phyloP scores from a whole-genome alignment of 305 asterid genomes.

The Fraxinus sp. region DNA sequence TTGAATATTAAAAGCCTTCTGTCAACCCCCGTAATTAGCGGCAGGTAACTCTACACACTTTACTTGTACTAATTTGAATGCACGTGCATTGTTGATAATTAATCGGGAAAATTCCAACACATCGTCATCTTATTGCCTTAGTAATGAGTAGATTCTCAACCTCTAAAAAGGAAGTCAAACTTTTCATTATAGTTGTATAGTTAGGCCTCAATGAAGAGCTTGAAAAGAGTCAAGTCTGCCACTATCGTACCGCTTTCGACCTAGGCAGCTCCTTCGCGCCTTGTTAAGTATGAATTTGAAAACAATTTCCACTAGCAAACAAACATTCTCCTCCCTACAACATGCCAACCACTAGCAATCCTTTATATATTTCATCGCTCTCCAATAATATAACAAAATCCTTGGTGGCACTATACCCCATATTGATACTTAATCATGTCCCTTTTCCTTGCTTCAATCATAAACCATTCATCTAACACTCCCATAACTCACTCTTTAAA shows the following conservation, averaged over 20 bases:
- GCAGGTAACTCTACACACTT: not conserved
- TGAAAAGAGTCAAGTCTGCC: not conserved
- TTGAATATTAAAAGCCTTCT: conserved; percentile 3
- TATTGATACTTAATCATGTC: conserved; percentile 27
- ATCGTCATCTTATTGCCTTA: not conserved
- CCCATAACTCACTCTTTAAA: conserved; percentile 13
- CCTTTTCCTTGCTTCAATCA: conserved; percentile 7
- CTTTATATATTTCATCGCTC: conserved; percentile 33
- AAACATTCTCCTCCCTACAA: conserved; percentile 33
- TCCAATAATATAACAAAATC: conserved; percentile 31
- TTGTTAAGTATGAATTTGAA: not conserved
- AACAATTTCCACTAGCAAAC: conserved; percentile 29
- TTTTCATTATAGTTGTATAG: not conserved
- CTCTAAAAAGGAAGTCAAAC: not conserved
- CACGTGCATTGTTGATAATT: not conserved
- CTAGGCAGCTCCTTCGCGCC: conserved; percentile 2
- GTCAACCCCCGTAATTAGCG: conserved; percentile 12
- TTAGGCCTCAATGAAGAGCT: not conserved
- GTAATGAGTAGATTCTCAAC: not conserved
- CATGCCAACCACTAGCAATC: conserved; percentile 42
- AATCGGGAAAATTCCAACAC: not conserved
- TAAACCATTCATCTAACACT: conserved; percentile 7
- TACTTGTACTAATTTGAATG: not conserved
- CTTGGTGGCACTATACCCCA: conserved; percentile 40
- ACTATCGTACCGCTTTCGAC: not conserved